Evolutionary conservation across 345 rosid species (phyloP).

Genomic region (Arabidopsis suecica): DNA sequence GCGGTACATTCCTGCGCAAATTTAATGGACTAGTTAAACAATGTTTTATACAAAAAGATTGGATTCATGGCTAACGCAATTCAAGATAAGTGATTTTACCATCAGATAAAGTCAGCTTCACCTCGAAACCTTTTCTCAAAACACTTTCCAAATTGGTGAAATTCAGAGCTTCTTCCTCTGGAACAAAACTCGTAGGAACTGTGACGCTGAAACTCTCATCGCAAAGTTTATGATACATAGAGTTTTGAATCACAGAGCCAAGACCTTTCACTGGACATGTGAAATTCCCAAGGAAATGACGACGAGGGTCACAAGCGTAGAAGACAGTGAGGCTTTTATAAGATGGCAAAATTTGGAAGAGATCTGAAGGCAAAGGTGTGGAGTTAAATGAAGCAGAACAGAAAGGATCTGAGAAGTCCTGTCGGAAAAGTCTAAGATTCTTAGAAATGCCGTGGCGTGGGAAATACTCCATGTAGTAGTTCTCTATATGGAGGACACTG

Average conservation of each 20-base stretch:
- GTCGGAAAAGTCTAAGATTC: slow-evolving; percentile 34
- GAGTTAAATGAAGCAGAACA: slow-evolving; percentile 12
- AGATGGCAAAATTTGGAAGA: not conserved
- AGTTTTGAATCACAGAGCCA: not conserved
- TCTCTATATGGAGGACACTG: slow-evolving; percentile 30
- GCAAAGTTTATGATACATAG: not conserved
- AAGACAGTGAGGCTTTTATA: slow-evolving; percentile 24
- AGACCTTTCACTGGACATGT: slow-evolving; percentile 10
- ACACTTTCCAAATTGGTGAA: not conserved
- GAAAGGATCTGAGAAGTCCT: slow-evolving; percentile 25
- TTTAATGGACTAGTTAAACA: no score
- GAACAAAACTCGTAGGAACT: not conserved
- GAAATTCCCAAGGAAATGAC: slow-evolving; percentile 9
- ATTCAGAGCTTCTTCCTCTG: not conserved
- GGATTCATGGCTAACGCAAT: slow-evolving; percentile 21
- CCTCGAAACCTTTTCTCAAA: slow-evolving; percentile 38
- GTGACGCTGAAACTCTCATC: not conserved
- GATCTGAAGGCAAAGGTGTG: slow-evolving; percentile 1
- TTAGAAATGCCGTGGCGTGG: no score
- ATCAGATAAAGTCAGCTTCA: not conserved
- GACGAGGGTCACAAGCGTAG: slow-evolving; percentile 23
- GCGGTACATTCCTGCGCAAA: no score
- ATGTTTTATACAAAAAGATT: no score
- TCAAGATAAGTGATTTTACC: no score
- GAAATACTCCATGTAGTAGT: not conserved